A percentile compares a stretch with the other conserved stretches of the same genome.
Conservation (phyloP, 257 asterid genomes). For the Przewalskia tangutica region DNA sequence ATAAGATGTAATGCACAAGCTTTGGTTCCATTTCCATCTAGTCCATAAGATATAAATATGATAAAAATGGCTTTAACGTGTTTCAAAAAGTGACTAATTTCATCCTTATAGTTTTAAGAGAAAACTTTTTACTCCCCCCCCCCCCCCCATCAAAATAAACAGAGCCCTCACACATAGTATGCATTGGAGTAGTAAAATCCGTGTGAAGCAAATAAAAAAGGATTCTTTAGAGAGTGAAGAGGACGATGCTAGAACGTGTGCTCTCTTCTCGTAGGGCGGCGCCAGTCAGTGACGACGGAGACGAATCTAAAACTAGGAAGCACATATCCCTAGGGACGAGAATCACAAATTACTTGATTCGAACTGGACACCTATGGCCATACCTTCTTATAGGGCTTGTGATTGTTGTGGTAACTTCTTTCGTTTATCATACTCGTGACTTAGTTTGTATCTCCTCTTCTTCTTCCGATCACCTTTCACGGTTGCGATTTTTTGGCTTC, state of each 20-base stretch:
- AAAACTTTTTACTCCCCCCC: too few species aligned
- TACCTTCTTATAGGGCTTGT: slow-evolving; percentile 39
- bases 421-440: slow-evolving; percentile 48
- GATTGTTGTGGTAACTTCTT: slow-evolving; percentile 35
- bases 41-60: too few species aligned
- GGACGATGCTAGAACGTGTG: slow-evolving; percentile 66
- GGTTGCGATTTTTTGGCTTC: slow-evolving; percentile 71
- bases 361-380: slow-evolving; percentile 74
- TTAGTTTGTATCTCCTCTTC: slow-evolving; percentile 83
- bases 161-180: too few species aligned
- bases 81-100: too few species aligned
- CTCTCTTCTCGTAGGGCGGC: slow-evolving; percentile 61
- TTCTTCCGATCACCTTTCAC: slow-evolving; percentile 56
- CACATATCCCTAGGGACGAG: slow-evolving; percentile 39
- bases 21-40: too few species aligned
- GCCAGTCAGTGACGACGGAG: slow-evolving; percentile 46
- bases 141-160: too few species aligned
- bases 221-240: neutral
- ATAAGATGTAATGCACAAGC: too few species aligned
- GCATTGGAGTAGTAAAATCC: neutral
- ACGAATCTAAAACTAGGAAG: slow-evolving; percentile 79
- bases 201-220: neutral
- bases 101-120: too few species aligned
- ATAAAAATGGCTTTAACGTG: too few species aligned
- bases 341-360: slow-evolving; percentile 50